phyloP scores from a whole-genome alignment of 2,329 filamentous ascomycete species.

The Fusarium concolor region DNA sequence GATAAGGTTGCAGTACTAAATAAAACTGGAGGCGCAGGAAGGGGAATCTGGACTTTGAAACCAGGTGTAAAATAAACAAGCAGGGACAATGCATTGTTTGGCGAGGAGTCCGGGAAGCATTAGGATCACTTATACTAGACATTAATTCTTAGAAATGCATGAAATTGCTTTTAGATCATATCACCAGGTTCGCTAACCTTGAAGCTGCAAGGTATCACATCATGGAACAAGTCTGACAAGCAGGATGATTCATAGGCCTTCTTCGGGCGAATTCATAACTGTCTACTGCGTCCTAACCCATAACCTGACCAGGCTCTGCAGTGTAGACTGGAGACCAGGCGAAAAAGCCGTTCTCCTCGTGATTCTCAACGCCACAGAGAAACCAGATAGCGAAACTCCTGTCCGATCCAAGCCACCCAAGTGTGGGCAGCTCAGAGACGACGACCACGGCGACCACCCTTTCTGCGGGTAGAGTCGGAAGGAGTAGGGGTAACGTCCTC shows the following conservation, averaged over 20 bases:
- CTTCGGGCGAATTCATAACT: conserved; percentile 59
- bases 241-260: conserved; percentile 56
- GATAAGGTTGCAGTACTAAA: conserved; percentile 80
- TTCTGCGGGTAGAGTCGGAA: conserved; percentile 99
- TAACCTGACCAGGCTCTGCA: conserved; percentile 56
- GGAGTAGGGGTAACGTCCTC: conserved; percentile 99
- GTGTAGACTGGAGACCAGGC: conserved; percentile 72
- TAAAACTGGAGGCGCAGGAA: conserved; percentile 63
- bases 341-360: conserved; percentile 77
- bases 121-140: conserved; percentile 15
- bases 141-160: not conserved
- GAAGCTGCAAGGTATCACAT: conserved; percentile 33
- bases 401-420: conserved; percentile 49
- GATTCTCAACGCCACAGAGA: conserved; percentile 75
- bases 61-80: conserved; percentile 20
- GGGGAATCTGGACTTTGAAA: conserved; percentile 66
- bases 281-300: conserved; percentile 52
- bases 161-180: conserved; percentile 6
- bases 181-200: conserved; percentile 24
- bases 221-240: conserved; percentile 45
- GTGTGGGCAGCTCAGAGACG: conserved; percentile 79
- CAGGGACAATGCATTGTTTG: conserved; percentile 1
- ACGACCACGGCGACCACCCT: conserved; percentile 99
- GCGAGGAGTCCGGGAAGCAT: conserved; percentile 33
- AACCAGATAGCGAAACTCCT: conserved; percentile 61